Evolutionary conservation across 495 filamentous ascomycete species (phyloP), one percentile per base, ranked within the genome.

Genomic region (Chaetomium tenue): DNA sequence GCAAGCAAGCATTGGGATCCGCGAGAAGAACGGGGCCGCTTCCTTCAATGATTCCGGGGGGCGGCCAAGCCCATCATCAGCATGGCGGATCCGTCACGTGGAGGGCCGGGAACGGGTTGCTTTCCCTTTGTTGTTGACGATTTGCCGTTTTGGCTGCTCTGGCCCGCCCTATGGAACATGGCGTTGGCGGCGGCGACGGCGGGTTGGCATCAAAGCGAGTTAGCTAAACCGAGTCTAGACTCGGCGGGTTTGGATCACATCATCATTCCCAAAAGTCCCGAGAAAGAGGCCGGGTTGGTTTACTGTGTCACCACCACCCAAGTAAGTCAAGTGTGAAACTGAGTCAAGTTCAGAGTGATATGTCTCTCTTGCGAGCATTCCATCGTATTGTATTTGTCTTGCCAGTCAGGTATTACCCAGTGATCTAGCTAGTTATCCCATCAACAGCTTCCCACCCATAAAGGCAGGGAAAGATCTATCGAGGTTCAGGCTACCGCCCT

Each of bases 61-160:
- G n/a, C n/a, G n/a, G 23, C 48, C 9, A 52, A 25, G 16, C 22
- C 48, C 23, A 52, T 26, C 48, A 26, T 26, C 48, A 52, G 51
- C 51, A 54, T 33, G 16, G 51, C 26, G 51, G 8, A 54, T 20
- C 51, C 26, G 18, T 30, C 51, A 54, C 51, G 51, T 54, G 51
- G 28, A 33, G 25, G 9, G 28, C 2, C 28, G 33, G 33, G 9
- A 37, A 37, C 26, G 11, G 50, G 26, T 9, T 16, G 3, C 20
- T 5, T 33, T 54, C 8, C 15, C 9, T 54, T 30, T 6, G 30
- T 30, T 2, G 30, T 30, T 30, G 28, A 11, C 16, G 5, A 26
- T 15, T 13, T 51, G 47, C 20, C 8, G 5, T 3, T 7, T 7
- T 7, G 30, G 30, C 30, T 7, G 30, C n/a, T n/a, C n/a, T n/a